Percentiles rank a stretch among this genome's conserved stretches.
Conservation (phyloP, 225 moss, liverwort and hornwort species). For the Lunularia cruciata region DNA sequence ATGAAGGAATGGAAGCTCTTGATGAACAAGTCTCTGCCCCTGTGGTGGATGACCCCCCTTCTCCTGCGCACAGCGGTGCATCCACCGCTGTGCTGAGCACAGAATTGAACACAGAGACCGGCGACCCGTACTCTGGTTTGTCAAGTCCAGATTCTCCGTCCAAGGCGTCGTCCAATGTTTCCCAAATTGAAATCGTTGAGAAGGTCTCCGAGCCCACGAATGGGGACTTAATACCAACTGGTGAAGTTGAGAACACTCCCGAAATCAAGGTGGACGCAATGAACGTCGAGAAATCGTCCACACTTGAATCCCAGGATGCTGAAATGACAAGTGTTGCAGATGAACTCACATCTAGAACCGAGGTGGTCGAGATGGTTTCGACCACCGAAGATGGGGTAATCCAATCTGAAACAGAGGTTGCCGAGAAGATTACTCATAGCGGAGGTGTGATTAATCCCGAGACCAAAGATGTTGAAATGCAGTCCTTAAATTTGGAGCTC, state of each 20-base stretch:
- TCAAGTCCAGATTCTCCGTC: constrained; percentile 23
- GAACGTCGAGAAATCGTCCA: constrained; percentile 16
- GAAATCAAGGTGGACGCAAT: constrained; percentile 19
- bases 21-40: constrained; percentile 16
- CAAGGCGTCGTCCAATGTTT: constrained; percentile 13
- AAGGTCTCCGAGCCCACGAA: constrained; percentile 17
- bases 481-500: constrained; percentile 18
- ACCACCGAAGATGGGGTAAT: constrained; percentile 20
- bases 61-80: constrained; percentile 27
- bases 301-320: constrained; percentile 6
- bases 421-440: not conserved
- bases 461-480: constrained; percentile 9
- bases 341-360: constrained; percentile 11
- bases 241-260: constrained; percentile 20
- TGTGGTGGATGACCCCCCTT: constrained; percentile 20
- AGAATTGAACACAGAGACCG: constrained; percentile 26
- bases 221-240: constrained; percentile 16
- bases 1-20: constrained; percentile 12
- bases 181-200: constrained; percentile 20
- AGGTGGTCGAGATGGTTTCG: constrained; percentile 10
- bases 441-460: constrained; percentile 16
- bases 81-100: constrained; percentile 29
- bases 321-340: constrained; percentile 23
- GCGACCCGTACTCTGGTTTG: constrained; percentile 7
- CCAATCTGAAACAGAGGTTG: constrained; percentile 13